A percentile compares a stretch with the other conserved stretches of the same genome.
Conservation (phyloP, 495 filamentous ascomycete genomes). For the Acidomyces sp. region DNA sequence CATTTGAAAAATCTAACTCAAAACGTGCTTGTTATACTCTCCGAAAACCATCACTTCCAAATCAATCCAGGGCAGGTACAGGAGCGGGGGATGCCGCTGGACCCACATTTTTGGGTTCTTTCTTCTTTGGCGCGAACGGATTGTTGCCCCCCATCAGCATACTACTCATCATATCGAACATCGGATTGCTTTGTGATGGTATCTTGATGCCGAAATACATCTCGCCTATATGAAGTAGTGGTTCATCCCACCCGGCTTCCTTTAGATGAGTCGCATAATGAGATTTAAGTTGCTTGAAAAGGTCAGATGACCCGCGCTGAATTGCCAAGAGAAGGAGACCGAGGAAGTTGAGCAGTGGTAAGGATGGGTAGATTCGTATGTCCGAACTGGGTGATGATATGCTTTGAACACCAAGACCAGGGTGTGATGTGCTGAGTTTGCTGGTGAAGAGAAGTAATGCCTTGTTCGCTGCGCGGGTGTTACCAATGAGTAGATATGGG, state of each 20-base stretch:
- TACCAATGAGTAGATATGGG: constrained; percentile 81
- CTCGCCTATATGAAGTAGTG: constrained; percentile 76
- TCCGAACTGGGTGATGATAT: constrained; percentile 65
- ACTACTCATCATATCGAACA: constrained; percentile 95
- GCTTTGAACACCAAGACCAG: constrained; percentile 59
- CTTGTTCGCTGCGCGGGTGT: constrained; percentile 76
- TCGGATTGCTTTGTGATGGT: constrained; percentile 70
- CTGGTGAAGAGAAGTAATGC: constrained; percentile 68
- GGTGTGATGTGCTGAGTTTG: constrained; percentile 54
- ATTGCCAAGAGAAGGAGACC: constrained; percentile 68
- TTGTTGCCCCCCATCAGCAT: constrained; percentile 65
- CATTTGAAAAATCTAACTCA: no score
- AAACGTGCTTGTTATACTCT: no score
- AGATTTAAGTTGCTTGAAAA: constrained; percentile 68
- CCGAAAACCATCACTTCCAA: no score
- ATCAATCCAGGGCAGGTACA: constrained; percentile 42
- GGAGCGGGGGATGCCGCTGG: constrained; percentile 31
- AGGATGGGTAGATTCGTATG: constrained; percentile 65
- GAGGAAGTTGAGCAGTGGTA: constrained; percentile 90
- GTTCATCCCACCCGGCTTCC: constrained; percentile 70
- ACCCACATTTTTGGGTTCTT: constrained; percentile 35
- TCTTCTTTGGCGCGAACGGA: constrained; percentile 30
- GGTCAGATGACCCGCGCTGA: constrained; percentile 61
- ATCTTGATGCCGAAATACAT: constrained; percentile 96
- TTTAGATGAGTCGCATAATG: constrained; percentile 69